phyloP scores from a whole-genome alignment of 495 filamentous ascomycete species.

The Annulohypoxylon nitens region DNA sequence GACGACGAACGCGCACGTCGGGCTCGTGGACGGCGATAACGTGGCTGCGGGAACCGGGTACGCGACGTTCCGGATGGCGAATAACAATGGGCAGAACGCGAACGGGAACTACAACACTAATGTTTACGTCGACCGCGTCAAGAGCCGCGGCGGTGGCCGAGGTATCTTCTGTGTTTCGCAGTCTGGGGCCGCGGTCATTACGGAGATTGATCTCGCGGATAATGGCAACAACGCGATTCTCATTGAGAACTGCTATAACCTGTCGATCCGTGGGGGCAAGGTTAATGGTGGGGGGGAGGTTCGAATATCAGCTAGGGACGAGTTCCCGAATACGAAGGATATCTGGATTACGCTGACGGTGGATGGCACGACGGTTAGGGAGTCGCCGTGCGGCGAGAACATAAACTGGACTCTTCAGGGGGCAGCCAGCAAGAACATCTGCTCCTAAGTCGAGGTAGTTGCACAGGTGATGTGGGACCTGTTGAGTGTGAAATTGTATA shows the following conservation, averaged over 20 bases:
- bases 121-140: conserved; percentile 59
- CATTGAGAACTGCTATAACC: conserved; percentile 64
- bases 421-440: conserved; percentile 53
- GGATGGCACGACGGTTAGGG: conserved; percentile 56
- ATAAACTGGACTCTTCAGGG: conserved; percentile 57
- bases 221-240: conserved; percentile 64
- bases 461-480: background rate
- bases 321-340: conserved; percentile 60
- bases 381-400: conserved; percentile 60
- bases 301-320: conserved; percentile 55
- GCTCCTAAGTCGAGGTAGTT: conserved; percentile 26
- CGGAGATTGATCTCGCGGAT: conserved; percentile 54
- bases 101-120: conserved; percentile 59
- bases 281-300: conserved; percentile 63
- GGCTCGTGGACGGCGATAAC: conserved; percentile 61
- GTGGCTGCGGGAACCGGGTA: conserved; percentile 60
- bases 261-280: conserved; percentile 57
- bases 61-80: conserved; percentile 62
- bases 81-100: conserved; percentile 57
- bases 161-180: conserved; percentile 64
- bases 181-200: conserved; percentile 57
- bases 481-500: background rate
- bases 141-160: conserved; percentile 61
- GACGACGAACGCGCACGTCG: conserved; percentile 57
- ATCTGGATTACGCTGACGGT: conserved; percentile 58